A percentile compares a stretch with the other conserved stretches of the same genome.
These are phyloP conservation scores for Coprinellus aureogranulatus DNA, from an alignment of 768 basidiomycete genomes.

Conservation along the genomic window DNA sequence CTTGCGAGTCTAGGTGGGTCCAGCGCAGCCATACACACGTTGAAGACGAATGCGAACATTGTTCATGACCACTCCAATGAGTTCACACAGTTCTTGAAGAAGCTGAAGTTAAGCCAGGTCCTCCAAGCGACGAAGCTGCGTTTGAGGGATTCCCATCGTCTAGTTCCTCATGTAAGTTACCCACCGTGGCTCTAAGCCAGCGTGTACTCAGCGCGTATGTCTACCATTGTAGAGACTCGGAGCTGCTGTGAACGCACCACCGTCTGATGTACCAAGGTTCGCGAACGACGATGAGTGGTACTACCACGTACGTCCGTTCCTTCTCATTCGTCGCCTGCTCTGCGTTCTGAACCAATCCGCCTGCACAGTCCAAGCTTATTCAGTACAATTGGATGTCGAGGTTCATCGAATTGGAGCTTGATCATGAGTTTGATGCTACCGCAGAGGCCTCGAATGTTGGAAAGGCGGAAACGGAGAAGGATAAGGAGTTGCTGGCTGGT, in stretches of 20 bases:
- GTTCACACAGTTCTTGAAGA: slow-evolving; percentile 29
- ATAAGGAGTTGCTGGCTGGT: too few species aligned
- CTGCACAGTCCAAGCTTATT: too few species aligned
- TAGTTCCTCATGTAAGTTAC: neutral
- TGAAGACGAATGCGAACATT: neutral
- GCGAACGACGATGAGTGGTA: slow-evolving; percentile 32
- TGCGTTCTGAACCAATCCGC: too few species aligned
- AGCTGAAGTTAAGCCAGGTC: slow-evolving; percentile 16
- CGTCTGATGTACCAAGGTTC: slow-evolving; percentile 27
- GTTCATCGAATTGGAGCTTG: too few species aligned
- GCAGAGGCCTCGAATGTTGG: too few species aligned
- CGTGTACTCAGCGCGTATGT: too few species aligned
- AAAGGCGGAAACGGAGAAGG: too few species aligned
- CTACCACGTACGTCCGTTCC: slow-evolving; percentile 18
- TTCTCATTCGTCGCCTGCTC: neutral
- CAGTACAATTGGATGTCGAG: too few species aligned
- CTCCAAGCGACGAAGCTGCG: slow-evolving; percentile 18
- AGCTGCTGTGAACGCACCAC: slow-evolving; percentile 14
- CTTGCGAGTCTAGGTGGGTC: neutral
- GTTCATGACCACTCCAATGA: slow-evolving; percentile 29
- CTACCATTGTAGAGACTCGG: neutral
- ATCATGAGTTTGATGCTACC: too few species aligned
- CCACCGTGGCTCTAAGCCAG: neutral
- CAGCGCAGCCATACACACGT: slow-evolving; percentile 1
- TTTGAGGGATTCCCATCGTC: neutral